A percentile compares a stretch with the other conserved stretches of the same genome.
phyloP scores from a whole-genome alignment of 768 basidiomycete species.

The Clathrus columnatus region DNA sequence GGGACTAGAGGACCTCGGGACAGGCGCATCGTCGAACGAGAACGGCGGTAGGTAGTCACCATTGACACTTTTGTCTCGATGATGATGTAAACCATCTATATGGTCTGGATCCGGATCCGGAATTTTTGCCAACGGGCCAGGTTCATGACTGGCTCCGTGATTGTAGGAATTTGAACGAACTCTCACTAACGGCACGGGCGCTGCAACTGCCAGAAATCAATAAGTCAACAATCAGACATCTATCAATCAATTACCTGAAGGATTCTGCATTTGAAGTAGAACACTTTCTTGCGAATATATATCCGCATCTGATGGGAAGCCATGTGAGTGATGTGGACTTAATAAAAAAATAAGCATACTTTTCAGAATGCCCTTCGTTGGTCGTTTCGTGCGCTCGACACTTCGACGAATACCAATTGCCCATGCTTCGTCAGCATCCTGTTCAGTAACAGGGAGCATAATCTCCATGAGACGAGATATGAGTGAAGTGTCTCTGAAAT shows the following conservation, averaged over 20 bases:
- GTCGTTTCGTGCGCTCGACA: slow-evolving; percentile 54
- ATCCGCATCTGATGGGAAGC: slow-evolving; percentile 8
- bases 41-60: slow-evolving; percentile 39
- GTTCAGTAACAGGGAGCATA: slow-evolving; percentile 12
- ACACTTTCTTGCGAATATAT: not conserved
- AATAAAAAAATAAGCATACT: slow-evolving; percentile 36
- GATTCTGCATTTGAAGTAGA: slow-evolving; percentile 47
- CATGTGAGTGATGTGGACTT: not conserved
- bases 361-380: slow-evolving; percentile 85
- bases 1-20: slow-evolving; percentile 27
- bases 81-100: slow-evolving; percentile 71
- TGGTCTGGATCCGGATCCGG: slow-evolving; percentile 80
- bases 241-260: slow-evolving; percentile 42
- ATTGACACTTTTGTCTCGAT: slow-evolving; percentile 44
- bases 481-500: not conserved
- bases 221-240: not conserved
- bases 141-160: slow-evolving; percentile 41
- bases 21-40: slow-evolving; percentile 41
- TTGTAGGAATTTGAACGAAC: slow-evolving; percentile 76
- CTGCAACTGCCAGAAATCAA: slow-evolving; percentile 34
- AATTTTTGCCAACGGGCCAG: slow-evolving; percentile 73
- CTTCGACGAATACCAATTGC: slow-evolving; percentile 65
- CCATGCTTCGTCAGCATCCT: slow-evolving; percentile 61
- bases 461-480: not conserved
- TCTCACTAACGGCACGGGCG: slow-evolving; percentile 38